These are phyloP conservation scores for Monosporascus sp. DNA, from an alignment of 2,329 filamentous ascomycete species.

Conservation along the genomic window DNA sequence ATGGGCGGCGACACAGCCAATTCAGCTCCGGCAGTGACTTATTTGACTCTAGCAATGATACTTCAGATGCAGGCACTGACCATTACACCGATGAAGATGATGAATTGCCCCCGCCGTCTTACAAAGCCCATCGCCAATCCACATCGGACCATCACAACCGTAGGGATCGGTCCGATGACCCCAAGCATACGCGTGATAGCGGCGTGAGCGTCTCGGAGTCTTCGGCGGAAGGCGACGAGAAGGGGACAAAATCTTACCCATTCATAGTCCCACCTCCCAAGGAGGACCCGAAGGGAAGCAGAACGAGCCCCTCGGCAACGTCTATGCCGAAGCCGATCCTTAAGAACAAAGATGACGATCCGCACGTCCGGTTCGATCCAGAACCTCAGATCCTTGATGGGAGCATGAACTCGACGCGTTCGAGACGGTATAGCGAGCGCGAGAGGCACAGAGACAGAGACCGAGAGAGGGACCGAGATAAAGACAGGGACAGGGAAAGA, in stretches of 20 bases:
- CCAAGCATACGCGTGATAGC: conserved; percentile 6
- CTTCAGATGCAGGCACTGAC: conserved; percentile 4
- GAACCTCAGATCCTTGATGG: conserved; percentile 29
- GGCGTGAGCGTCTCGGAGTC: conserved; percentile 3
- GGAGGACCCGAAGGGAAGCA: conserved; percentile 10
- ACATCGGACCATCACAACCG: conserved; percentile 12
- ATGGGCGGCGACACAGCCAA: conserved; percentile 14
- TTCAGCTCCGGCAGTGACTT: conserved; percentile 19
- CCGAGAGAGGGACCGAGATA: conserved; percentile 28
- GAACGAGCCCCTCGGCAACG: conserved; percentile 28
- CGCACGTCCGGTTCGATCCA: conserved; percentile 47
- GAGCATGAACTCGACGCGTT: conserved; percentile 33
- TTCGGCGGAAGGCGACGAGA: conserved; percentile 15
- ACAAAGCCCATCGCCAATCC: conserved; percentile 9
- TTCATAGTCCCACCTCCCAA: conserved; percentile 34
- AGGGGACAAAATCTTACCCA: conserved; percentile 30
- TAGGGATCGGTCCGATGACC: background rate
- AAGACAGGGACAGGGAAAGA: conserved; percentile 8
- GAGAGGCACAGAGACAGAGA: conserved; percentile 3
- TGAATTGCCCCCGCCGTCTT: conserved; percentile 7
- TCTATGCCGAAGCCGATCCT: conserved; percentile 52
- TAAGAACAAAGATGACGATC: conserved; percentile 54
- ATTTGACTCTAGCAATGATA: conserved; percentile 22
- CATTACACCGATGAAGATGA: conserved; percentile 1
- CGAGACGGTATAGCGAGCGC: conserved; percentile 21